phyloP scores from a whole-genome alignment of 306 rosid genomes.

The Psophocarpus tetragonolobus region DNA sequence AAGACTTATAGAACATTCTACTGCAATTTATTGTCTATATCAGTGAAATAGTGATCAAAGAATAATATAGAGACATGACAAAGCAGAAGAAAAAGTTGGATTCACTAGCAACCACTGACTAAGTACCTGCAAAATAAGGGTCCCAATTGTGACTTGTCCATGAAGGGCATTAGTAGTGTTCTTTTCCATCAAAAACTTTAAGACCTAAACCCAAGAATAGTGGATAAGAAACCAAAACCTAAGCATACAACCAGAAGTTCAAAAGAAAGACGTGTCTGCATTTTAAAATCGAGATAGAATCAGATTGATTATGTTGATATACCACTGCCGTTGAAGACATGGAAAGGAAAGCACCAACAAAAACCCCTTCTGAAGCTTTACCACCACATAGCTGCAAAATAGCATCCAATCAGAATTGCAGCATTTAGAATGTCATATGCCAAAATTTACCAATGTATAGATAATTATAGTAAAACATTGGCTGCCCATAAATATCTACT shows the following conservation, averaged over 20 bases:
- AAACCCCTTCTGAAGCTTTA: conserved; percentile 89
- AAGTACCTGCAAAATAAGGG: conserved; percentile 87
- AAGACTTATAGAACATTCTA: conserved; percentile 34
- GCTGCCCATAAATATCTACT: conserved; percentile 10
- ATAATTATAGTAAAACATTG: conserved; percentile 10
- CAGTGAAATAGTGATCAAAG: conserved; percentile 17
- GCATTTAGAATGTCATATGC: conserved; percentile 36
- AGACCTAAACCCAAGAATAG: conserved; percentile 54
- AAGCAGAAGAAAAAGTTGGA: background rate
- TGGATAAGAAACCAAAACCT: conserved; percentile 24
- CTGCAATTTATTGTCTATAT: conserved; percentile 13
- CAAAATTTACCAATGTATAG: conserved; percentile 31
- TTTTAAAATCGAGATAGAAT: background rate
- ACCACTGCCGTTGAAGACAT: conserved; percentile 99
- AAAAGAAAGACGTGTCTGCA: background rate
- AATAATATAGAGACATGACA: background rate
- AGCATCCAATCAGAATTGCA: conserved; percentile 36
- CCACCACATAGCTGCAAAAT: conserved; percentile 94
- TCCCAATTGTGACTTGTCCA: conserved; percentile 95
- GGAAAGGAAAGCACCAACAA: conserved; percentile 87
- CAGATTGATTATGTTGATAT: conserved; percentile 34
- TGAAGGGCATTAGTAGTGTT: conserved; percentile 75
- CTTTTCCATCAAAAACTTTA: conserved; percentile 94
- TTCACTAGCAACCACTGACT: conserved; percentile 1
- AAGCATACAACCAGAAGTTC: conserved; percentile 1